These are phyloP conservation scores for Boletus insuetus DNA, from an alignment of 768 basidiomycete genomes.

Conservation along the genomic window DNA sequence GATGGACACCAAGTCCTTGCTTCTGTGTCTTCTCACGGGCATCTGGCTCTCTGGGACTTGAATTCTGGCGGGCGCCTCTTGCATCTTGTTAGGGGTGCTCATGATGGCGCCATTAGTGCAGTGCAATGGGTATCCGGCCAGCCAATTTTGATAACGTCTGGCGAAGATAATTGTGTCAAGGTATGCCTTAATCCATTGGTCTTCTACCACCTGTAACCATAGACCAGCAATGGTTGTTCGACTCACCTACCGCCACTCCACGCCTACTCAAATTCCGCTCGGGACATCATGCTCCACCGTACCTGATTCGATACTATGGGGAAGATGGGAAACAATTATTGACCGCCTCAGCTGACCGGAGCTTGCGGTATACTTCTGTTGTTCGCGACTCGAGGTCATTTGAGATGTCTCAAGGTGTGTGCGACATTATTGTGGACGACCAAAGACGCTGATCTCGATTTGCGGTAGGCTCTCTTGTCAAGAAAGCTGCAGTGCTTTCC, in stretches of 20 bases:
- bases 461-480: conserved; percentile 70
- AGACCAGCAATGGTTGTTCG: conserved; percentile 94
- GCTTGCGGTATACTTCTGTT: conserved; percentile 85
- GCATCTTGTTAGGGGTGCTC: conserved; percentile 84
- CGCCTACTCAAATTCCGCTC: conserved; percentile 88
- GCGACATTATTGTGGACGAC: neutral
- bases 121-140: conserved; percentile 94
- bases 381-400: conserved; percentile 94
- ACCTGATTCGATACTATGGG: conserved; percentile 92
- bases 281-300: conserved; percentile 89
- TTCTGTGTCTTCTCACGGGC: conserved; percentile 80
- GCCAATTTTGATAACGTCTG: conserved; percentile 83
- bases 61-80: conserved; percentile 77
- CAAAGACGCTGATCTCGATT: neutral
- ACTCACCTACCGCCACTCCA: conserved; percentile 83
- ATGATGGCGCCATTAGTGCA: conserved; percentile 79
- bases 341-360: conserved; percentile 86
- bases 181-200: conserved; percentile 38
- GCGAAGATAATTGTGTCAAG: conserved; percentile 95
- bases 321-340: conserved; percentile 95
- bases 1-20: conserved; percentile 89
- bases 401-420: conserved; percentile 87
- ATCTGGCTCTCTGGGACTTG: conserved; percentile 93
- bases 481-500: conserved; percentile 75
- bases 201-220: conserved; percentile 3